A percentile compares a stretch with the other conserved stretches of the same genome.
phyloP scores from a whole-genome alignment of 148 eudicot species.

The Silene uniflora region DNA sequence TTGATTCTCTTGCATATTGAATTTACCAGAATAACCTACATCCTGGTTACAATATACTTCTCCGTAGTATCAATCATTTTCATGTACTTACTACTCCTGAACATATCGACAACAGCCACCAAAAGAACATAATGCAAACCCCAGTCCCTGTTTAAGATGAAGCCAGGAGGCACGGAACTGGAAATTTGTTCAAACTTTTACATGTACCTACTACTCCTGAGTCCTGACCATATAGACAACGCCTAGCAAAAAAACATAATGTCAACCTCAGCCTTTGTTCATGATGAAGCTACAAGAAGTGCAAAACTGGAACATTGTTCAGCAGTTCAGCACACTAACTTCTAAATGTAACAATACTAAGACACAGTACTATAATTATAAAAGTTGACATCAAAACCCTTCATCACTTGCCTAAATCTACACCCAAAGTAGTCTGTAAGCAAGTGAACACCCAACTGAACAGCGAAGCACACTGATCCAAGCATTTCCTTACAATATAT shows the following conservation, averaged over 20 bases:
- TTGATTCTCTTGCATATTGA: neutral
- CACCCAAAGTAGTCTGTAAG: neutral
- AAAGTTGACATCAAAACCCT: neutral
- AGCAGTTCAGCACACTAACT: neutral
- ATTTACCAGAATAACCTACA: neutral
- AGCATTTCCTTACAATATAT: neutral
- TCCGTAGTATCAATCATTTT: neutral
- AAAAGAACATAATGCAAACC: too few species aligned
- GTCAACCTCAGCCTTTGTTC: neutral
- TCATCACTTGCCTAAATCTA: neutral
- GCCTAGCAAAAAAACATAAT: too few species aligned
- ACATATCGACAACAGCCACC: too few species aligned
- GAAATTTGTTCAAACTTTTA: too few species aligned
- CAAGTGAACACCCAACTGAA: neutral
- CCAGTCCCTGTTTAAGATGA: too few species aligned
- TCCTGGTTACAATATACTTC: neutral
- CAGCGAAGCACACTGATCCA: neutral
- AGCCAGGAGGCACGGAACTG: too few species aligned
- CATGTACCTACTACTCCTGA: too few species aligned
- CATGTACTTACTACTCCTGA: neutral
- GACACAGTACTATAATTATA: neutral
- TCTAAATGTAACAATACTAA: neutral
- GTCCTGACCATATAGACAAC: too few species aligned
- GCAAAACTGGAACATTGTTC: neutral
- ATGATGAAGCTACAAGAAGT: neutral